Evolutionary conservation across 2,329 filamentous ascomycete species (phyloP).

Genomic region (Aplosporella prunicola): DNA sequence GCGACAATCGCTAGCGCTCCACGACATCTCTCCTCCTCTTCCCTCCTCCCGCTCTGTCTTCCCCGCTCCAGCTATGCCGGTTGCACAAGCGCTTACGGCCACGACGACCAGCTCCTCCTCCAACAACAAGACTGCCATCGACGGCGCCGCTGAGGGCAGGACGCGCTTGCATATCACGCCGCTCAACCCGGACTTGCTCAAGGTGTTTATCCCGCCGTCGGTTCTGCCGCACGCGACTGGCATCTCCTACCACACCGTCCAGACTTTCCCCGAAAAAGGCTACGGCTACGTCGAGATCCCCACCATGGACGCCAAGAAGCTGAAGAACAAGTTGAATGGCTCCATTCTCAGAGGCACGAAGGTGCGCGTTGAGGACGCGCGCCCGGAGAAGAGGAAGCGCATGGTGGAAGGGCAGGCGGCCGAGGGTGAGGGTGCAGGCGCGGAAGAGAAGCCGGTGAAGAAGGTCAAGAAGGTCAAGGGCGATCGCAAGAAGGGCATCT

Average conservation of each 20-base stretch:
- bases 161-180: conserved; percentile 75
- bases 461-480: conserved; percentile 37
- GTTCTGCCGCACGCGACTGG: conserved; percentile 59
- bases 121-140: conserved; percentile 1
- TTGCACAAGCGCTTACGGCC: conserved; percentile 12
- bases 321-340: conserved; percentile 86
- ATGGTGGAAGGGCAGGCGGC: conserved; percentile 29
- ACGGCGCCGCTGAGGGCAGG: not conserved
- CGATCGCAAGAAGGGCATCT: conserved; percentile 41
- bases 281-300: conserved; percentile 90
- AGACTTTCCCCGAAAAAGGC: conserved; percentile 80
- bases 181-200: conserved; percentile 64
- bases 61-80: conserved; percentile 7
- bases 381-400: conserved; percentile 47
- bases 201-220: conserved; percentile 60
- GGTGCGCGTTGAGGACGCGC: conserved; percentile 73
- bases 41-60: no score
- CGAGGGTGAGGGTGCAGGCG: conserved; percentile 24
- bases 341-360: conserved; percentile 76
- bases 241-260: conserved; percentile 77
- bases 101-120: conserved; percentile 2
- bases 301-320: conserved; percentile 70
- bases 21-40: not conserved
- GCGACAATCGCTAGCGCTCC: no score
- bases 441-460: conserved; percentile 40